These are phyloP conservation scores for Sarcocystis neurona DNA, from an alignment of 169 alveolate genomes.

Conservation along the genomic window DNA sequence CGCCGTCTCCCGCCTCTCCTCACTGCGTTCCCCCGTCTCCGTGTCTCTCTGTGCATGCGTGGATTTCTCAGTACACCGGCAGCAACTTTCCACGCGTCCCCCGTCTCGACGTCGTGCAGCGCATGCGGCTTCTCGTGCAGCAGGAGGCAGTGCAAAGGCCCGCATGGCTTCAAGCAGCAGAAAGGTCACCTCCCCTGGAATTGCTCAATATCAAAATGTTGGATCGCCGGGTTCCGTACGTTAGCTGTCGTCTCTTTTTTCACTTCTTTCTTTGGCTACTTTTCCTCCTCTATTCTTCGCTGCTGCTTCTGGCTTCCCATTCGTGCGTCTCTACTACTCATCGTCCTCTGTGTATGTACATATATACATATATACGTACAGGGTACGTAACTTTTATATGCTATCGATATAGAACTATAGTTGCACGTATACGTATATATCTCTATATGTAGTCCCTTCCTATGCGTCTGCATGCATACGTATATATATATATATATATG, in stretches of 20 bases:
- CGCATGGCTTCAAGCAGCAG: constrained; percentile 30
- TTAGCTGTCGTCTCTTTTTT: no score
- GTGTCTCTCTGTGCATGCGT: not conserved
- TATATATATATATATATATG: no score
- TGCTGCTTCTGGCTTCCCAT: not conserved
- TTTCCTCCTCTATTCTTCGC: not conserved
- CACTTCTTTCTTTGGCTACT: no score
- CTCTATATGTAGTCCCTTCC: no score
- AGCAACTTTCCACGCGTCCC: constrained; percentile 75
- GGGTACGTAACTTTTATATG: not conserved
- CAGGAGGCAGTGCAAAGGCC: constrained; percentile 70
- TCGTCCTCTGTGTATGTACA: no score
- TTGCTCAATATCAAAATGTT: constrained; percentile 16
- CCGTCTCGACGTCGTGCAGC: constrained; percentile 78
- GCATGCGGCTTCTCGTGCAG: constrained; percentile 77
- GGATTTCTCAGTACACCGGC: constrained; percentile 69
- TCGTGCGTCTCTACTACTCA: no score
- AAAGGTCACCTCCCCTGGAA: constrained; percentile 65
- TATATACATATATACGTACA: no score
- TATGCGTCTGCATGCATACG: no score
- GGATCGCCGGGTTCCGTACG: constrained; percentile 16
- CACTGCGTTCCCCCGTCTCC: not conserved
- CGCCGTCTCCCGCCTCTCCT: not conserved
- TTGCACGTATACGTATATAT: not conserved
- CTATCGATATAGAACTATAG: not conserved